These are phyloP conservation scores for Termitomyces sp. DNA, from an alignment of 768 basidiomycete species.

Conservation along the genomic window DNA sequence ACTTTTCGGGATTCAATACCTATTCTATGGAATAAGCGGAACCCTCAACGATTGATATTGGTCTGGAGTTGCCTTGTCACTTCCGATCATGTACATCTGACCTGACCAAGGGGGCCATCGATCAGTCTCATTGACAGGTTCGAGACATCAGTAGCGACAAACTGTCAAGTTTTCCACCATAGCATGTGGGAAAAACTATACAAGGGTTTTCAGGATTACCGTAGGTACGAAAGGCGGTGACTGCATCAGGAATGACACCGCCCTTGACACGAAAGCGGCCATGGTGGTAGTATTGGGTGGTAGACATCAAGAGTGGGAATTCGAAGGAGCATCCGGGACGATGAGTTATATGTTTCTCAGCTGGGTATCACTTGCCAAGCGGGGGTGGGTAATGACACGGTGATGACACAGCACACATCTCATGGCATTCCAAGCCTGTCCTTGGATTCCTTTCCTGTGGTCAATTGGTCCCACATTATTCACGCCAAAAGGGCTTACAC, in stretches of 20 bases:
- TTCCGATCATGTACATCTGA: constrained; percentile 43
- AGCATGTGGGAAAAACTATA: constrained; percentile 54
- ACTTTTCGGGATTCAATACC: constrained; percentile 47
- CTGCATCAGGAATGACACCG: constrained; percentile 48
- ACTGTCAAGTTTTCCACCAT: constrained; percentile 50
- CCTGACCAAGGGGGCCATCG: constrained; percentile 21
- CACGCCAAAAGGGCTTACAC: no score
- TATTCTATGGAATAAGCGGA: constrained; percentile 13
- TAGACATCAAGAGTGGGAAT: constrained; percentile 3
- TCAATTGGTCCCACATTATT: no score
- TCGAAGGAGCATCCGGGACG: background rate
- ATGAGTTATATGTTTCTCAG: background rate
- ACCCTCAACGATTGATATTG: background rate
- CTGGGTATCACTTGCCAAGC: background rate
- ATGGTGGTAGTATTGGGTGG: constrained; percentile 46
- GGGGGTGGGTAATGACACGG: background rate
- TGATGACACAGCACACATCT: no score
- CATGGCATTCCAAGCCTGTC: no score
- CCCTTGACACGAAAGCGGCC: constrained; percentile 49
- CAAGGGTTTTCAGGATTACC: constrained; percentile 49
- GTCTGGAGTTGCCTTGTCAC: constrained; percentile 35
- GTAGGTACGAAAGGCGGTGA: constrained; percentile 55
- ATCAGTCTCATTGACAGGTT: constrained; percentile 2
- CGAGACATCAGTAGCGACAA: constrained; percentile 14
- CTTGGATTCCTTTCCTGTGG: no score